These are phyloP conservation scores for Harrya chromipes DNA, from an alignment of 768 basidiomycete species.

Conservation along the genomic window DNA sequence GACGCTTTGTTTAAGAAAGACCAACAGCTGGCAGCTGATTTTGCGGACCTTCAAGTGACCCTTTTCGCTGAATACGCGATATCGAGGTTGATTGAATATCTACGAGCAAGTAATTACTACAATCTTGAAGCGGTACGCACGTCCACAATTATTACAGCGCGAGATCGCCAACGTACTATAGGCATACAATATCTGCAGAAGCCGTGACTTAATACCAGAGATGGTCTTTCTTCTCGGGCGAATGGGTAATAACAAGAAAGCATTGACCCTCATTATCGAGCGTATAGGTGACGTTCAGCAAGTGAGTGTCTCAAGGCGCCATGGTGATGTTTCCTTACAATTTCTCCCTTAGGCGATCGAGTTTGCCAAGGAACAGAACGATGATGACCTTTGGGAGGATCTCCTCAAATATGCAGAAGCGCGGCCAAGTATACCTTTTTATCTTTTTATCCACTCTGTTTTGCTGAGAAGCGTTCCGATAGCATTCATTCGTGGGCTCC, in stretches of 20 bases:
- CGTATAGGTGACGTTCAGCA: slow-evolving; percentile 88
- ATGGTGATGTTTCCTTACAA: neutral
- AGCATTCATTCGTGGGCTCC: slow-evolving; percentile 92
- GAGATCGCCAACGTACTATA: slow-evolving; percentile 26
- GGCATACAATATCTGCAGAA: slow-evolving; percentile 86
- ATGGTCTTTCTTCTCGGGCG: slow-evolving; percentile 97
- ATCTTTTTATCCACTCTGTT: neutral
- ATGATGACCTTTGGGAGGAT: slow-evolving; percentile 98
- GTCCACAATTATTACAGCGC: neutral
- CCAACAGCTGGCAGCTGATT: slow-evolving; percentile 71
- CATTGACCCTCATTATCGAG: slow-evolving; percentile 92
- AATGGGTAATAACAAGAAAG: slow-evolving; percentile 98
- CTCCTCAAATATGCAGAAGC: slow-evolving; percentile 92
- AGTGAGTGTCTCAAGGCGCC: slow-evolving; percentile 39
- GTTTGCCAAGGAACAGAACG: slow-evolving; percentile 95
- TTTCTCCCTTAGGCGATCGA: slow-evolving; percentile 73
- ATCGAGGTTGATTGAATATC: slow-evolving; percentile 79
- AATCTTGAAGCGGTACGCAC: slow-evolving; percentile 71
- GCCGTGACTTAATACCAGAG: slow-evolving; percentile 84
- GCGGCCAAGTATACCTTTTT: slow-evolving; percentile 61
- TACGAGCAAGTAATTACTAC: slow-evolving; percentile 89
- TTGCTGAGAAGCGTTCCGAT: neutral
- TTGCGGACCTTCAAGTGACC: slow-evolving; percentile 85
- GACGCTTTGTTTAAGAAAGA: slow-evolving; percentile 89
- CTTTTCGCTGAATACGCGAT: slow-evolving; percentile 89